These are phyloP conservation scores for Tricharina praecox DNA, from an alignment of 495 filamentous ascomycete genomes.

Conservation along the genomic window DNA sequence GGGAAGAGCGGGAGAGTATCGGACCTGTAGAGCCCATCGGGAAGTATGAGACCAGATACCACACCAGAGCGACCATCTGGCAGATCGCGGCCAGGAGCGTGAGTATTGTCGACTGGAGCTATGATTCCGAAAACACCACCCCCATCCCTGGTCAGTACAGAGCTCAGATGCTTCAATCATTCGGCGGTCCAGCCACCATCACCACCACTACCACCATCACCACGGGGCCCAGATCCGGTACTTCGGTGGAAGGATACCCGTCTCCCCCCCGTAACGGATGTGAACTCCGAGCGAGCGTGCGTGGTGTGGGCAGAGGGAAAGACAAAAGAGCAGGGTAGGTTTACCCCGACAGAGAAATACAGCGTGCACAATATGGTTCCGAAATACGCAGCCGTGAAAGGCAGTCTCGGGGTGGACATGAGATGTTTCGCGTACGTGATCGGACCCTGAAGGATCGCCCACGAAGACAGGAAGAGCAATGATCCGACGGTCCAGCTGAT, in stretches of 20 bases:
- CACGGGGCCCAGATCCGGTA: no score
- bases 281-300: no score
- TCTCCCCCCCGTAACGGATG: no score
- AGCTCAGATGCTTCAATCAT: no score
- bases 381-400: slow-evolving; percentile 95
- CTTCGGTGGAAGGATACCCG: no score
- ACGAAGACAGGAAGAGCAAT: slow-evolving; percentile 75
- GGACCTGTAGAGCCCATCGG: slow-evolving; percentile 84
- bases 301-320: no score
- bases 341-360: slow-evolving; percentile 80
- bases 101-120: slow-evolving; percentile 67
- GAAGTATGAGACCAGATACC: slow-evolving; percentile 97
- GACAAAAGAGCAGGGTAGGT: no score
- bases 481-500: slow-evolving; percentile 88
- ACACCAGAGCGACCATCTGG: slow-evolving; percentile 66
- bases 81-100: slow-evolving; percentile 68
- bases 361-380: slow-evolving; percentile 80
- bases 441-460: slow-evolving; percentile 86
- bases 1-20: no score
- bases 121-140: no score
- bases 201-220: no score
- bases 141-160: no score
- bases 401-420: slow-evolving; percentile 64
- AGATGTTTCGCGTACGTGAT: slow-evolving; percentile 67
- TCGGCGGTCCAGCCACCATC: no score